Evolutionary conservation across 2,329 filamentous ascomycete genomes (phyloP), one percentile per base, ranked within the genome.

Genomic region (Phialemoniopsis sp.): DNA sequence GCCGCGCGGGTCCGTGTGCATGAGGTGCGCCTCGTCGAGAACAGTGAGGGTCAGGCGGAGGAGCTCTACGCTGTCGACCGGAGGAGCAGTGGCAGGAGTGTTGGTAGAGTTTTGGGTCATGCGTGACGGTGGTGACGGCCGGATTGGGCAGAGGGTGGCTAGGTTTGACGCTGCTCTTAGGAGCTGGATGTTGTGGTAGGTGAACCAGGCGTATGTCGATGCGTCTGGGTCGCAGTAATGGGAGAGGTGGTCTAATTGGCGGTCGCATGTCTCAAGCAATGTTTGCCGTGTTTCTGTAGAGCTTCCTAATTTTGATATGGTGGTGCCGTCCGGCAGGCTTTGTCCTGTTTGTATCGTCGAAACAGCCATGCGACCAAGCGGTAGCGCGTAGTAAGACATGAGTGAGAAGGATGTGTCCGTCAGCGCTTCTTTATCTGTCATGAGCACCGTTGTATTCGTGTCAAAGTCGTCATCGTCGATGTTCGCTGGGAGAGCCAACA

Each of bases 331-430:
- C 31, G 19, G 2, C 10, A 8, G 33, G 13, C 37, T 28, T 35
- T 14, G 30, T 33, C n/a, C 21, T 26, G 30, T 32, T 31, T 26
- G 32, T 10, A 29, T 14, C 15, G 19, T 21, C 16, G 46, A 48
- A 13, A 50, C 44, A 10, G 55, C 26, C 3, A 45, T 34, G 8
- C 55, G 44, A 2, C 50, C 52, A 15, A 45, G 41, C 4, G 40
- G 33, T 40, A 53, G 49, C 5, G 48, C 38, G 19, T 45, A 39
- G 32, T 56, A 59, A 4, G 48, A 52, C 13, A 59, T 36, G n/a
- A 55, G 44, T 6, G 55, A 48, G 37, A 50, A 54, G 1, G 55
- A 58, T n/a, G 45, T 51, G 19, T 59, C 55, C 2, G 54, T 55
- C 12, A 58, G 38, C 1, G 42, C 53, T 17, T 51, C 38, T 13